Conservation (phyloP, 768 basidiomycete species). For the Plicaturopsis crispa region DNA sequence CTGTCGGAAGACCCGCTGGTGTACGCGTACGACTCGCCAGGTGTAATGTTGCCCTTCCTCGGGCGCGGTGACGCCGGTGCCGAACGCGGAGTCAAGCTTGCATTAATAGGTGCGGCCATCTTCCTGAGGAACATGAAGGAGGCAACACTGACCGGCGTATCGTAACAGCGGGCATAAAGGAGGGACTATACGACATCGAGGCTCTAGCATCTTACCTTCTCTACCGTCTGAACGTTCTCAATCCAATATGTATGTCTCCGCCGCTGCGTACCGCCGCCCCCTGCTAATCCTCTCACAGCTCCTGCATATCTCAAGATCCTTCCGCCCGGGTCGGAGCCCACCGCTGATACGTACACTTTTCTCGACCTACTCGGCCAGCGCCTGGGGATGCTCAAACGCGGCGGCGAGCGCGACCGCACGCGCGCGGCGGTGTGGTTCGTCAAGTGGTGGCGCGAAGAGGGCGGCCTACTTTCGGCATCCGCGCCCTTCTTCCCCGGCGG, state of each 20-base stretch:
- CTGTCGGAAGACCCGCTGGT: constrained; percentile 73
- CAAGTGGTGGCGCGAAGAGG: constrained; percentile 80
- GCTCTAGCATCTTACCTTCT: constrained; percentile 80
- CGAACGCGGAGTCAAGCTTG: constrained; percentile 89
- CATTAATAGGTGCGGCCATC: constrained; percentile 63
- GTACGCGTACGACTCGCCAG: constrained; percentile 94
- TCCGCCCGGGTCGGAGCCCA: constrained; percentile 34
- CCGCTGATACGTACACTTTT: constrained; percentile 52
- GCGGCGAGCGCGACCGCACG: constrained; percentile 61
- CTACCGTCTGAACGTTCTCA: constrained; percentile 74
- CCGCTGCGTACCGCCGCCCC: constrained; percentile 6
- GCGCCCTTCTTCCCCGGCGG: constrained; percentile 17
- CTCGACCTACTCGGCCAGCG: constrained; percentile 62
- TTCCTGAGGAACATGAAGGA: too few species aligned
- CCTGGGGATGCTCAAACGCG: constrained; percentile 77
- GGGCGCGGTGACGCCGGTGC: constrained; percentile 81
- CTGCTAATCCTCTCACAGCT: constrained; percentile 28
- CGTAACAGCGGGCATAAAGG: constrained; percentile 90
- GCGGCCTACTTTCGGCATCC: constrained; percentile 47
- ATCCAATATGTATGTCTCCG: constrained; percentile 54
- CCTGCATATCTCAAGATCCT: constrained; percentile 66
- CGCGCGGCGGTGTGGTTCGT: constrained; percentile 80
- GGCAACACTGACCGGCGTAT: too few species aligned
- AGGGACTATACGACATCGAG: constrained; percentile 82
- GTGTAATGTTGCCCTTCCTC: constrained; percentile 94